Conservation (phyloP, 441 rosid genomes). For the Erodium texanum region DNA sequence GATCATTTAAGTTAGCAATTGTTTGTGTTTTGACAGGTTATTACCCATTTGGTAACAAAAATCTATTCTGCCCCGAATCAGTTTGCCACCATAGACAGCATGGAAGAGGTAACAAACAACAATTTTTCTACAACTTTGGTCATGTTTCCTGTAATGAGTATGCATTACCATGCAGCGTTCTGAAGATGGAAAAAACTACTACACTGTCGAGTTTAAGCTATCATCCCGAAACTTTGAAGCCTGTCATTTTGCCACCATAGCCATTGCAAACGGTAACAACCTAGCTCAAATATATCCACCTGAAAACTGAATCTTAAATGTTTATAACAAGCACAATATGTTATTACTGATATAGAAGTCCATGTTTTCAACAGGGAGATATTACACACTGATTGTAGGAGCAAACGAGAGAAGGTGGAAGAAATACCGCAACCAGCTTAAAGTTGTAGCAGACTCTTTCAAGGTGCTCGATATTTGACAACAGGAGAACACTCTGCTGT, state of each 20-base stretch:
- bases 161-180: conserved; percentile 40
- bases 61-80: conserved; percentile 69
- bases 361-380: conserved; percentile 39
- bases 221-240: conserved; percentile 57
- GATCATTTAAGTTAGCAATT: too few relatives aligned
- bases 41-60: conserved; percentile 48
- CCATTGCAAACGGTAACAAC: conserved; percentile 55
- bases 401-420: conserved; percentile 87
- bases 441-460: conserved; percentile 88
- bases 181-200: conserved; percentile 63
- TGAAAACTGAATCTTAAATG: too few relatives aligned
- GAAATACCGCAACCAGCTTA: conserved; percentile 51
- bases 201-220: conserved; percentile 67
- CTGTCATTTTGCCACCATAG: conserved; percentile 64
- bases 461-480: conserved; percentile 43
- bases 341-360: too few relatives aligned
- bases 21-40: conserved; percentile 31
- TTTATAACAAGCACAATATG: too few relatives aligned
- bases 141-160: too few relatives aligned
- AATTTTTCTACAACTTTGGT: not conserved
- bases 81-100: conserved; percentile 36
- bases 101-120: conserved; percentile 54
- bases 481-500: too few relatives aligned
- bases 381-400: conserved; percentile 73
- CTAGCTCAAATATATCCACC: too few relatives aligned